phyloP scores from a whole-genome alignment of 2,329 filamentous ascomycete species.

The Alternaria sp. region DNA sequence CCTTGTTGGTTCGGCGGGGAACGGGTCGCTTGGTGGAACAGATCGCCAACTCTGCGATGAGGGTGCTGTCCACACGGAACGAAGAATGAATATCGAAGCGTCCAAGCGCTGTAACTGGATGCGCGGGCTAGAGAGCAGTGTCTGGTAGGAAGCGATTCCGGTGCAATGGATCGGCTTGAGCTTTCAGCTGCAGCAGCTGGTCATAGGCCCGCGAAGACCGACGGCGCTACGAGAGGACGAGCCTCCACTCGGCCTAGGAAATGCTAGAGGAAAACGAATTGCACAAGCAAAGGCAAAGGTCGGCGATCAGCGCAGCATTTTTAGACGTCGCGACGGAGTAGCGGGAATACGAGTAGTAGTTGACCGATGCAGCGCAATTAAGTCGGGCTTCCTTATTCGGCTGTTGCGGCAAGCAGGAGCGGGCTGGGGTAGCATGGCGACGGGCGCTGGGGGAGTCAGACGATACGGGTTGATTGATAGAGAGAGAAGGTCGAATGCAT shows the following conservation, averaged over 20 bases:
- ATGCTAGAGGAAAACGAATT: conserved; percentile 27
- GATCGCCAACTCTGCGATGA: conserved; percentile 34
- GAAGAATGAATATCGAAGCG: conserved; percentile 9
- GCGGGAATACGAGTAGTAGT: conserved; percentile 32
- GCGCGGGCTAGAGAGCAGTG: conserved; percentile 22
- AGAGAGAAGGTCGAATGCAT: conserved; percentile 41
- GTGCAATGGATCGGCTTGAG: conserved; percentile 28
- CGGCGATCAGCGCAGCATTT: conserved; percentile 31
- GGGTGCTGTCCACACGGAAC: conserved; percentile 23
- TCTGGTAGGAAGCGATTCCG: conserved; percentile 24
- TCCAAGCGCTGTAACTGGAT: conserved; percentile 21
- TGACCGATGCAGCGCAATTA: conserved; percentile 33
- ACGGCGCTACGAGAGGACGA: conserved; percentile 17
- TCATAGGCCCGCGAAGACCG: conserved; percentile 10
- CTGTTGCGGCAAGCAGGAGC: conserved; percentile 44
- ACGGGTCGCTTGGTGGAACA: conserved; percentile 45
- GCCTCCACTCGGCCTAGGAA: conserved; percentile 8
- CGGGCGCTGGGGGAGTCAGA: conserved; percentile 36
- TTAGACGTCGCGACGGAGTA: conserved; percentile 16
- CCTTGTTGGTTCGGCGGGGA: conserved; percentile 39
- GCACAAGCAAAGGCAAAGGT: conserved; percentile 18
- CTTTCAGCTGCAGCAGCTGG: conserved; percentile 15
- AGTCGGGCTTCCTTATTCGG: conserved; percentile 40
- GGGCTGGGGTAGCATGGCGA: conserved; percentile 19
- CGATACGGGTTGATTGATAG: conserved; percentile 38